Base-by-base conservation (phyloP, 352 stramenopile species). In the Phytophthora brassicae region DNA sequence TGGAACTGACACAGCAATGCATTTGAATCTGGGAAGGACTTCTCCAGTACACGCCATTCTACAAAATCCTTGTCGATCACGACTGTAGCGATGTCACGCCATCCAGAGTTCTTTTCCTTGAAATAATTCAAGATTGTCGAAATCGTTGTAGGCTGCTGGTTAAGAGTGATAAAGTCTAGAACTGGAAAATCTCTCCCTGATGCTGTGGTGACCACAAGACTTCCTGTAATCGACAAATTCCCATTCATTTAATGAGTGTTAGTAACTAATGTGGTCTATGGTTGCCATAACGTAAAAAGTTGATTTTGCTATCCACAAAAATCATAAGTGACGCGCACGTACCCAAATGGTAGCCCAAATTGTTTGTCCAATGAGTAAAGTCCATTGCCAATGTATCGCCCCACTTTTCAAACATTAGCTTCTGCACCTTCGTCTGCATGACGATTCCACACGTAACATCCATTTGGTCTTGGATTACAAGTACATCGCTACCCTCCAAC, bases 281-380 rank as follows among this genome's bases (percentile, higher is more conserved):
- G 36, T 14, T 19, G 14, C 45, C 3, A 20, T 47, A 54, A 23
- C 11, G 20, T 12, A 3, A 43, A 23, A 43, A 43, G 14, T 45
- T 49, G 42, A 46, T 5, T 13, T 17, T 39, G 17, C 13, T 11
- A 17, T 19, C n/a, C 12, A 4, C 12, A 6, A 39, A 19, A n/a
- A 14, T 39, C 17, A 39, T 8, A 9, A 31, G 26, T 46, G 22
- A 48, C 11, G 35, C 23, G 6, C 13, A 49, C 63, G n/a, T 28
- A 66, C 56, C 56, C 14, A 66, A 50, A 11, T 56, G 50, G 35
- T 62, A 70, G 0, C 56, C 56, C 1, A 66, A 17, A 13, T 72
- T 72, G 24, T 72, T 75, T 0, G 58, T 66, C 2, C 1, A 44
- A 5, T 66, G 57, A 4, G 62, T 75, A 38, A 57, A 72, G 42